Conservation (phyloP, 106 monocot species). For the Narthecium ossifragum region DNA sequence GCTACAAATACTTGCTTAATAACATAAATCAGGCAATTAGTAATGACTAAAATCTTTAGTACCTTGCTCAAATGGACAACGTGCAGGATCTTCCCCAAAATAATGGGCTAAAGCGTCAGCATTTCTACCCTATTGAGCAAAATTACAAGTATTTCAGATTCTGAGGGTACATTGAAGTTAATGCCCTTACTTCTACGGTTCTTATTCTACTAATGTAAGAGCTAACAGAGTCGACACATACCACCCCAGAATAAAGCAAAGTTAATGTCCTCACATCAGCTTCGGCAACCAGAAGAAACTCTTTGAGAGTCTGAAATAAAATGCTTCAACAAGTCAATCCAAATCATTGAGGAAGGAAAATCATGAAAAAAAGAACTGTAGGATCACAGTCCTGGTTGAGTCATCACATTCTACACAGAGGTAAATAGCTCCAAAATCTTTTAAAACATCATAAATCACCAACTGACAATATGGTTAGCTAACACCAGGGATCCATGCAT, state of each 20-base stretch:
- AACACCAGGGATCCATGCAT: too few relatives aligned
- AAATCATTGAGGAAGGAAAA: background rate
- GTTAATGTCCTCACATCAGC: constrained; percentile 41
- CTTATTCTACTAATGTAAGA: background rate
- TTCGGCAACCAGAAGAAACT: constrained; percentile 67
- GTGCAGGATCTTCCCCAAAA: constrained; percentile 81
- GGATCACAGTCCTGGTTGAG: too few relatives aligned
- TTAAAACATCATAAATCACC: too few relatives aligned
- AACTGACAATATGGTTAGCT: too few relatives aligned
- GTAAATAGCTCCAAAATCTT: too few relatives aligned
- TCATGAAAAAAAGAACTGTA: background rate
- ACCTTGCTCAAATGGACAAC: constrained; percentile 93
- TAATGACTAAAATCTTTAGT: background rate
- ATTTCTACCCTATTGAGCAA: constrained; percentile 56
- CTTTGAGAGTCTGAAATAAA: constrained; percentile 67
- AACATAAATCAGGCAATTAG: too few relatives aligned
- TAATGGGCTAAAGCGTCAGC: constrained; percentile 80
- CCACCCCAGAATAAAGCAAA: constrained; percentile 66
- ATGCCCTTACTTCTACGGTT: background rate
- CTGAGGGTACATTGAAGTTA: background rate
- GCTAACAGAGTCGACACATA: constrained; percentile 9
- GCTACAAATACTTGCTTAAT: too few relatives aligned
- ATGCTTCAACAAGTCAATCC: background rate
- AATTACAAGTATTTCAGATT: background rate
- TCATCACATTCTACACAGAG: too few relatives aligned